phyloP scores from a whole-genome alignment of 768 basidiomycete genomes.

The Calvatia gigantea region DNA sequence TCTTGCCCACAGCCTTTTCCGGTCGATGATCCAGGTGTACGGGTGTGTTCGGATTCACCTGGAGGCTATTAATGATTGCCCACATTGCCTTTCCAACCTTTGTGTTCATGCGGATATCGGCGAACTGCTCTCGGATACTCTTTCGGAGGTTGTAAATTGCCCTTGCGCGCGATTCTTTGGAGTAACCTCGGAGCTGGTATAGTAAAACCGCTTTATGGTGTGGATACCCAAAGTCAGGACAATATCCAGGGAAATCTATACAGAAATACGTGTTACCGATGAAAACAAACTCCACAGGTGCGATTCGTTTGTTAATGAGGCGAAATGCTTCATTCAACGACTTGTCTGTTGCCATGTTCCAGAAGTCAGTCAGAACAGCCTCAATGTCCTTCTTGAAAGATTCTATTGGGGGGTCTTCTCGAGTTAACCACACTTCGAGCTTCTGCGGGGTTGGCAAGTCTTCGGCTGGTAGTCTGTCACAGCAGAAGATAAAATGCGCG shows the following conservation, averaged over 20 bases:
- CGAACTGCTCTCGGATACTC: constrained; percentile 50
- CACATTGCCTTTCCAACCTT: constrained; percentile 55
- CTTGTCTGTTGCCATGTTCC: constrained; percentile 43
- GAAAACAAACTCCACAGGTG: constrained; percentile 78
- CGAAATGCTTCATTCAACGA: constrained; percentile 45
- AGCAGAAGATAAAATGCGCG: constrained; percentile 67
- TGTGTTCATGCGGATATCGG: constrained; percentile 64
- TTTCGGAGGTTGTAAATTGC: constrained; percentile 57
- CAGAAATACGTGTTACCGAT: constrained; percentile 50
- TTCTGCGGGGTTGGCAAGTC: constrained; percentile 51
- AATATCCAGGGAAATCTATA: background rate
- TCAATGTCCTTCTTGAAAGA: constrained; percentile 54
- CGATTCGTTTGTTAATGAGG: constrained; percentile 54
- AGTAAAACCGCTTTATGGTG: constrained; percentile 57
- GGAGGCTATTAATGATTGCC: constrained; percentile 44
- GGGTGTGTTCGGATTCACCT: constrained; percentile 29
- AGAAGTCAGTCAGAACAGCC: constrained; percentile 49
- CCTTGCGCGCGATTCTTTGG: constrained; percentile 44
- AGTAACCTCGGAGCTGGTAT: constrained; percentile 45
- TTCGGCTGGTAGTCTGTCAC: constrained; percentile 48
- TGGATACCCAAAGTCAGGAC: background rate
- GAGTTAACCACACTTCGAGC: constrained; percentile 50
- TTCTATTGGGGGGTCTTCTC: constrained; percentile 37
- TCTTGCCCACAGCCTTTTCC: constrained; percentile 11
- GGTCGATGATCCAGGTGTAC: constrained; percentile 19